Base-by-base conservation (phyloP, 805 yeast genomes). In the Teunomyces cretensis region DNA sequence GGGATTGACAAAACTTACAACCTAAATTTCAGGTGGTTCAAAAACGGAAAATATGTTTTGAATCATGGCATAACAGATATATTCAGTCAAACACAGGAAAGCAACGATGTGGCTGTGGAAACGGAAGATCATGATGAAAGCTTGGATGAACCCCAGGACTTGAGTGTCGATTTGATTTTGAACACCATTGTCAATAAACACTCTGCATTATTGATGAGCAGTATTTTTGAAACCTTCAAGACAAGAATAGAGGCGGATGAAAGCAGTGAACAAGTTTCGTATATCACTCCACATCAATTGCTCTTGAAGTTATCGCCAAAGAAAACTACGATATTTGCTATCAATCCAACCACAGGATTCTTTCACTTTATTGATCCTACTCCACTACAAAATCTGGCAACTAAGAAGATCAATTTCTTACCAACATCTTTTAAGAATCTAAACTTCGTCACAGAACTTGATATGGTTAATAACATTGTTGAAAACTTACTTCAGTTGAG, bases 21-120 rank as follows among this genome's bases (percentile, higher is more conserved):
- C 27, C 62, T 84, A 24, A 75, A 75, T 24, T 76, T 78, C 54
- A 69, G 81, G 47, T 85, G 91, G 91, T 76, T 74, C 50, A 78
- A 78, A 49, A 83, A 83, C 52, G 85, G 84, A 1, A 58, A 60
- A 17, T 68, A 74, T 43, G 38, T 60, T 45, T 24, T 58, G 49
- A 56, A 61, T 26, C 61, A 59, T 38, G 56, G 54, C 13, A 39
- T 49, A 13, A 52, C 62, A 8, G 46, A 28, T 11, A 42, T 46
- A 8, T 46, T 46, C 33, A 39, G 36, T 19, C 30, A 43, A 22
- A 30, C 44, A 33, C 26, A 19, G 22, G 28, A 45, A 39, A 14
- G 19, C 14, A 17, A 27, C 9, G 28, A 16, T 31, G 30, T 47
- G 58, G 71, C 71, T 26, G 56, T 54, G 19, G 61, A 49, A 39